phyloP scores from a whole-genome alignment of 345 rosid species.

The Populus davidiana region DNA sequence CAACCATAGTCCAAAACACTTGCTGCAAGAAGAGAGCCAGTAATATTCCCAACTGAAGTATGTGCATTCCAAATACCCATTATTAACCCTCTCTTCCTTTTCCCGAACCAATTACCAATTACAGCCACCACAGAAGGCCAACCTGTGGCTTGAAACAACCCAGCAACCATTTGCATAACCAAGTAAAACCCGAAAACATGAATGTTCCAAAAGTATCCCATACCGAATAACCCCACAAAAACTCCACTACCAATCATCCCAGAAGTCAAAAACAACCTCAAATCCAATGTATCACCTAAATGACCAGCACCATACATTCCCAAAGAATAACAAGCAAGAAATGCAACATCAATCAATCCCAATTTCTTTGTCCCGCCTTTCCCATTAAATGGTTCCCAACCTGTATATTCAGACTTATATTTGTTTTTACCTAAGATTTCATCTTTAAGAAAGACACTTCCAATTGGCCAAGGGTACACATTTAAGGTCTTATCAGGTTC shows the following conservation, averaged over 20 bases:
- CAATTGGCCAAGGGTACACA: constrained; percentile 61
- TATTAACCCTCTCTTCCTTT: constrained; percentile 87
- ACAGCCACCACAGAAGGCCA: constrained; percentile 99
- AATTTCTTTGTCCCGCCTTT: constrained; percentile 67
- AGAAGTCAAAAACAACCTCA: constrained; percentile 70
- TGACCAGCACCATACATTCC: constrained; percentile 94
- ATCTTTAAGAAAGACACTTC: constrained; percentile 49
- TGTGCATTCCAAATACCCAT: constrained; percentile 99
- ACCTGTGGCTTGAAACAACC: constrained; percentile 87
- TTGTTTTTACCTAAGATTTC: constrained; percentile 4
- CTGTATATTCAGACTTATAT: constrained; percentile 21
- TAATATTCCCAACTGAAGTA: constrained; percentile 84
- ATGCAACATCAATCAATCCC: constrained; percentile 91
- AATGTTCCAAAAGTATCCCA: constrained; percentile 80
- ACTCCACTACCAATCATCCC: constrained; percentile 95
- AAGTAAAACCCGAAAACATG: constrained; percentile 69
- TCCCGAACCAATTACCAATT: constrained; percentile 90
- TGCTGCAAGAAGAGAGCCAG: constrained; percentile 90
- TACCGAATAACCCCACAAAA: constrained; percentile 81
- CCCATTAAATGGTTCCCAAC: constrained; percentile 83
- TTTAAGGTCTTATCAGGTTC: constrained; percentile 28
- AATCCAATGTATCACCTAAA: constrained; percentile 83
- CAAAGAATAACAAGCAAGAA: constrained; percentile 75
- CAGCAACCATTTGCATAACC: constrained; percentile 82
- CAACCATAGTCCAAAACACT: constrained; percentile 83